Evolutionary conservation across 2,329 filamentous ascomycete genomes (phyloP), one percentile per base, ranked within the genome.

Genomic region (Aspergillus vadensis): DNA sequence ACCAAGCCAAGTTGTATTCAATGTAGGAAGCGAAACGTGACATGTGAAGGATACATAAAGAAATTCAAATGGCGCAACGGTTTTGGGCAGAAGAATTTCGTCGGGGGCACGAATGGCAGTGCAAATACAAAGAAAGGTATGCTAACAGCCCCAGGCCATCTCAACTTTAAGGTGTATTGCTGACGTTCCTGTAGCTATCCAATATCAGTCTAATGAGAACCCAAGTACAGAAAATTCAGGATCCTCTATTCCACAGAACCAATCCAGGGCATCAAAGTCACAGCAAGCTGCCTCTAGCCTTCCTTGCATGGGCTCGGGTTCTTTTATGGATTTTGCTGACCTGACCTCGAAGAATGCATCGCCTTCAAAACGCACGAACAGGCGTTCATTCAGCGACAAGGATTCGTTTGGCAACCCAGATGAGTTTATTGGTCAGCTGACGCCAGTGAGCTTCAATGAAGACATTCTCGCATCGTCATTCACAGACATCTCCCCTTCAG

Each of bases 31-130:
- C 81, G 88, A 56, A 86, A 83, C 63, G 87, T 91, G 21, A 72
- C 79, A 3, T 91, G 88, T 70, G 88, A 88, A 60, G 88, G 88
- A 38, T 91, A 91, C 76, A 89, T 86, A 74, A 91, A 89, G 72
- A 86, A 89, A 72, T 91, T 90, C 77, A 90, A 91, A 80, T 91
- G 88, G 88, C 81, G 87, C 55, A 83, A 87, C 0, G 90, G 90
- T 67, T 36, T 14, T 36, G 10, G 32, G 32, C 32, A 36, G 87
- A 88, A 69, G 87, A 90, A 65, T 82, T 84, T 50, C 57, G 80
- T 87, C 63, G 76, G 70, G 10, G 67, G 71, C 32, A 79, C 74
- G 41, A 63, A 63, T 9, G 55, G 72, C 23, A 63, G 66, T 27
- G 58, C 67, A 14, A 83, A 81, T 67, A 63, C 76, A 43, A 83